Percentiles rank a stretch among this genome's conserved stretches.
phyloP scores from a whole-genome alignment of 169 alveolate species.

The Eimeria praecox region DNA sequence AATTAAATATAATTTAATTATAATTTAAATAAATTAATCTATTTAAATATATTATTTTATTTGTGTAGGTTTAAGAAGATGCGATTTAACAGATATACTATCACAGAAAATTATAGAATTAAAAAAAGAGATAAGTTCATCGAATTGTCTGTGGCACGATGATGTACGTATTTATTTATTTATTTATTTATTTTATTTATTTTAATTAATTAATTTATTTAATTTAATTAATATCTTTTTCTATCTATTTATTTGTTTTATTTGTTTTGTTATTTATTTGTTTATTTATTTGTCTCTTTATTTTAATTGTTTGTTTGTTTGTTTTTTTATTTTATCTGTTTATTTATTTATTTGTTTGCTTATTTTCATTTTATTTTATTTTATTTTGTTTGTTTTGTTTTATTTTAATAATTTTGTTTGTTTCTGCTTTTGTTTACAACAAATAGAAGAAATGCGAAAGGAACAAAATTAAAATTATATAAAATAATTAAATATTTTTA shows the following conservation, averaged over 20 bases:
- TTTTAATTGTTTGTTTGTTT: too few species aligned
- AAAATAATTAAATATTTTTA: not conserved
- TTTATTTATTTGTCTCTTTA: too few species aligned
- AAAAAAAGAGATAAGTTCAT: conserved; percentile 85
- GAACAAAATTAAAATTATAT: not conserved
- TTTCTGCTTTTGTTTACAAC: not conserved
- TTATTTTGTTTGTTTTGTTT: too few species aligned
- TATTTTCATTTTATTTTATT: too few species aligned
- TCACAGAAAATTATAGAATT: conserved; percentile 89
- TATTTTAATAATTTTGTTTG: not conserved
- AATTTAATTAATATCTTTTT: not conserved
- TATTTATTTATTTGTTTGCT: too few species aligned
- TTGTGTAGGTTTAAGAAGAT: conserved; percentile 83
- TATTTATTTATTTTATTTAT: too few species aligned
- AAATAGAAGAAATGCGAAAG: not conserved
- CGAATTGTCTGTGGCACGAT: conserved; percentile 88
- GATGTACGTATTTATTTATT: conserved; percentile 54
- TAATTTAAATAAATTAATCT: not conserved
- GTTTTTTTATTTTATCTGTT: too few species aligned
- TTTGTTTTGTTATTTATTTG: too few species aligned
- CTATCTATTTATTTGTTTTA: too few species aligned
- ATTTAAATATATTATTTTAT: not conserved
- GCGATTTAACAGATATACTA: conserved; percentile 90
- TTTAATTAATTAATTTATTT: not conserved
- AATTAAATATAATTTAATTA: not conserved